Base-by-base conservation (phyloP, 148 eudicot genomes). In the Rheum nobile region DNA sequence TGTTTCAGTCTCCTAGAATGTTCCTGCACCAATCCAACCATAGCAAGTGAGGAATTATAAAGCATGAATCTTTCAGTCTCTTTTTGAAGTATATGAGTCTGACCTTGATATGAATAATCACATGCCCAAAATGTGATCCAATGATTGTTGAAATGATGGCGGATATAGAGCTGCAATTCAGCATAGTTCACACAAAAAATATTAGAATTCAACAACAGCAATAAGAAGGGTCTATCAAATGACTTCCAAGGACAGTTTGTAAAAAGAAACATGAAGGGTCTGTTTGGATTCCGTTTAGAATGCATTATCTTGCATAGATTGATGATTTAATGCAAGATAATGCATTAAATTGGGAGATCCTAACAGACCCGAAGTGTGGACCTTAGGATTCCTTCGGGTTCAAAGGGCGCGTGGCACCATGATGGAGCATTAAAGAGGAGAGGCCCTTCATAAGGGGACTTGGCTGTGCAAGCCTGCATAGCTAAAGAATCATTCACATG, bases 381-480 rank as follows among this genome's bases (percentile, higher is more conserved):
- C 98, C 98, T 93, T 59, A 93, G 71, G 77, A 90, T 82, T 48
- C 98, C 98, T 85, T 93, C 96, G 3, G 98, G 98, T 76, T 93
- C 96, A 83, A 90, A 93, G 75, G 90, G 94, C 46, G 98, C 98
- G 83, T 82, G 84, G 65, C 98, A 93, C 98, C 98, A 93, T 31
- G 89, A 74, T 24, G 96, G 96, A 72, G 98, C 98, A 83, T 89
- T 87, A 73, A 78, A 69, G 34, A 81, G 71, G 17, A 93, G 82
- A 74, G 95, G 88, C 68, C 98, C 98, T 79, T 86, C 89, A 57
- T 79, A 83, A 38, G 97, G 97, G 55, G 98, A 89, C 34, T 74
- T 81, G 69, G 77, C 79, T 22, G 97, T 89, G 85, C 98, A 93
- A 77, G 86, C 91, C 96, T 93, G 85, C 82, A 87, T 63, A 34